A percentile compares a stretch with the other conserved stretches of the same genome.
phyloP scores from a whole-genome alignment of 1,139 yeast genomes.

The Keqinozyma sinolaborantium region DNA sequence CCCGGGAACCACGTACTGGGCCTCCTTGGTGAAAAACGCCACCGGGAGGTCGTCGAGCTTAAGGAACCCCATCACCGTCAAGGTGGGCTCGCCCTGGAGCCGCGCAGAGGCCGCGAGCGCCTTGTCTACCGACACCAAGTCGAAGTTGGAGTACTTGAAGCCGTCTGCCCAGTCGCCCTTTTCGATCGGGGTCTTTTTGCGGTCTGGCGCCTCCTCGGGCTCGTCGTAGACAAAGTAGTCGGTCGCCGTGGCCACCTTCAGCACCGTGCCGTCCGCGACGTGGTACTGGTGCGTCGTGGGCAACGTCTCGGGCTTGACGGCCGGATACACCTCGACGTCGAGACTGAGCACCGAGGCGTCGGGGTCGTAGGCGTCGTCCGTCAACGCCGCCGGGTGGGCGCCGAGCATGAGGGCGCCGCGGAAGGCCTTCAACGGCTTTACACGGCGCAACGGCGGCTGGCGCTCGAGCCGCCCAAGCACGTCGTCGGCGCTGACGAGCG shows the following conservation, averaged over 20 bases:
- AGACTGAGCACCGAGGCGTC: constrained; percentile 16
- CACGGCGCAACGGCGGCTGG: constrained; percentile 27
- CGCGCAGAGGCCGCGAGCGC: constrained; percentile 40
- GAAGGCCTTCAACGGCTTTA: constrained; percentile 34
- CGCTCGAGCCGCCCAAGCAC: constrained; percentile 11
- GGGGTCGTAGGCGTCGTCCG: constrained; percentile 8
- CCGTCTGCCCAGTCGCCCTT: constrained; percentile 40
- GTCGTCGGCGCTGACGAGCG: constrained; percentile 12
- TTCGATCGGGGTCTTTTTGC: constrained; percentile 12
- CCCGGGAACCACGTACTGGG: constrained; percentile 53
- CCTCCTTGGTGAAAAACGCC: constrained; percentile 56
- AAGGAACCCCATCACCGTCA: constrained; percentile 67
- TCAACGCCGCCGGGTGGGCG: constrained; percentile 9
- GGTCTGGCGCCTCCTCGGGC: constrained; percentile 17
- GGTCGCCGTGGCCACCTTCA: constrained; percentile 17
- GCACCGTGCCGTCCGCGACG: constrained; percentile 11
- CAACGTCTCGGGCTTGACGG: constrained; percentile 45
- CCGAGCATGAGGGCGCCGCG: constrained; percentile 42
- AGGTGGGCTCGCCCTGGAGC: constrained; percentile 43
- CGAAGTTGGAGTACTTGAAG: constrained; percentile 63
- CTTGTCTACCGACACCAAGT: constrained; percentile 32
- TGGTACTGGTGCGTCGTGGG: constrained; percentile 29
- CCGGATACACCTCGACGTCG: constrained; percentile 66
- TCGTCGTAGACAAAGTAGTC: constrained; percentile 20
- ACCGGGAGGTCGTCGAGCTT: constrained; percentile 46